These are phyloP conservation scores for Pythium apleroticum DNA, from an alignment of 352 stramenopile genomes.

Conservation along the genomic window DNA sequence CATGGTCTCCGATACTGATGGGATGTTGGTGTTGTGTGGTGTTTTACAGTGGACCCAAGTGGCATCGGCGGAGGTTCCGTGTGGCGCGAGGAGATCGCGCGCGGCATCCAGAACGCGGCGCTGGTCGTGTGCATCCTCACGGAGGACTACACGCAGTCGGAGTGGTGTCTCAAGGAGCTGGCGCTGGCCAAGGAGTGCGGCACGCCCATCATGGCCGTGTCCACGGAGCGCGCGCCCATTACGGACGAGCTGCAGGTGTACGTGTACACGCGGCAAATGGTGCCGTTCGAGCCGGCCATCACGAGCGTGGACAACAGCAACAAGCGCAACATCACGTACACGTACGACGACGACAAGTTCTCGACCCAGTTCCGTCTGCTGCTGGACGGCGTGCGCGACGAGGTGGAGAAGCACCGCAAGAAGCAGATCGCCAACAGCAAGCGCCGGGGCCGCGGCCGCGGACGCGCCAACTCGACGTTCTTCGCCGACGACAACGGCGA, in stretches of 20 bases:
- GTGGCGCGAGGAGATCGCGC: slow-evolving; percentile 81
- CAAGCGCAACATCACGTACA: slow-evolving; percentile 59
- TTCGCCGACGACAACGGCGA: slow-evolving; percentile 11
- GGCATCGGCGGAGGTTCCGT: slow-evolving; percentile 78
- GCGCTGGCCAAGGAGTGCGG: slow-evolving; percentile 68
- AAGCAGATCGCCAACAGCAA: slow-evolving; percentile 36
- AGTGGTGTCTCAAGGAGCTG: slow-evolving; percentile 84
- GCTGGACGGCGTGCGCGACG: slow-evolving; percentile 70
- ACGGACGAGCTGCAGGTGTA: slow-evolving; percentile 83
- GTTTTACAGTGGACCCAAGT: slow-evolving; percentile 54
- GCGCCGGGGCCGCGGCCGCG: slow-evolving; percentile 24
- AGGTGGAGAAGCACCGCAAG: slow-evolving; percentile 72
- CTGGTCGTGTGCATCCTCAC: slow-evolving; percentile 74
- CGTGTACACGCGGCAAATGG: slow-evolving; percentile 82
- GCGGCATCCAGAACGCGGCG: slow-evolving; percentile 71
- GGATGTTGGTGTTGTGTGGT: slow-evolving; percentile 1
- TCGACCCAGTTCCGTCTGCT: slow-evolving; percentile 57
- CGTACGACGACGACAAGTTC: slow-evolving; percentile 65
- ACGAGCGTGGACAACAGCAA: slow-evolving; percentile 52
- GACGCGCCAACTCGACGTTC: slow-evolving; percentile 13
- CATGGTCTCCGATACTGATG: not conserved
- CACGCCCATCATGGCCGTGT: slow-evolving; percentile 70
- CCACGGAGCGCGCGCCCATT: slow-evolving; percentile 51
- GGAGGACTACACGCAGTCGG: slow-evolving; percentile 66
- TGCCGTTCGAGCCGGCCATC: slow-evolving; percentile 77